phyloP scores from a whole-genome alignment of 2,329 filamentous ascomycete genomes.

The Aspergillus awamori region DNA sequence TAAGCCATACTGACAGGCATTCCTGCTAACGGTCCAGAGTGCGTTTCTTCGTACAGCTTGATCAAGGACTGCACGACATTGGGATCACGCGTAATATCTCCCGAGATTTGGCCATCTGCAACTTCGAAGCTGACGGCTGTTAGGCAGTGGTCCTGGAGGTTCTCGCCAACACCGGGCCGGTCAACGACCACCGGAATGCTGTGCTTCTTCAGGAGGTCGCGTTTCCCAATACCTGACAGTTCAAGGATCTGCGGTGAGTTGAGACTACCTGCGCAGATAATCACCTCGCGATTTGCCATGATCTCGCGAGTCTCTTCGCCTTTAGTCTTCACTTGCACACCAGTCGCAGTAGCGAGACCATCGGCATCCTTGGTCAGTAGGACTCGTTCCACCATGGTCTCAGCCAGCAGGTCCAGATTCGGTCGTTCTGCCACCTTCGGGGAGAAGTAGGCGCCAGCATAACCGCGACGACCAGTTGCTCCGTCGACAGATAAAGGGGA shows the following conservation, averaged over 20 bases:
- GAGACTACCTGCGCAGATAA: constrained; percentile 61
- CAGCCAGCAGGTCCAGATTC: constrained; percentile 53
- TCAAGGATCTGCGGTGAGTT: constrained; percentile 63
- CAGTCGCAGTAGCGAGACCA: constrained; percentile 20
- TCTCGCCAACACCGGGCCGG: constrained; percentile 53
- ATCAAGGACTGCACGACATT: constrained; percentile 23
- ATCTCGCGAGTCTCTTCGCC: constrained; percentile 36
- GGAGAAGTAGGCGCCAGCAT: constrained; percentile 48
- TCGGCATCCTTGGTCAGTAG: constrained; percentile 40
- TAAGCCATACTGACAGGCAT: constrained; percentile 30
- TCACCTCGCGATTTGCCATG: constrained; percentile 53
- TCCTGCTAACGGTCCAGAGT: constrained; percentile 27
- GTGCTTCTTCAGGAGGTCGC: constrained; percentile 45
- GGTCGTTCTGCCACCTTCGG: constrained; percentile 41
- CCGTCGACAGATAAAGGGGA: constrained; percentile 40
- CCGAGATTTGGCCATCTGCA: constrained; percentile 26
- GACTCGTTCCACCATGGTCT: constrained; percentile 52
- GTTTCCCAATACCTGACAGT: constrained; percentile 62
- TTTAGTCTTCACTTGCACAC: constrained; percentile 22
- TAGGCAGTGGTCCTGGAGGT: constrained; percentile 55
- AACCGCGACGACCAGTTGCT: constrained; percentile 37
- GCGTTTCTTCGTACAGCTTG: constrained; percentile 26
- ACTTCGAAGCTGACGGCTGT: constrained; percentile 31
- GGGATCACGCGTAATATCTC: constrained; percentile 29
- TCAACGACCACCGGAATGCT: constrained; percentile 49